These are phyloP conservation scores for Neocatenulostroma microsporum DNA, from an alignment of 2,329 filamentous ascomycete genomes.

Conservation along the genomic window DNA sequence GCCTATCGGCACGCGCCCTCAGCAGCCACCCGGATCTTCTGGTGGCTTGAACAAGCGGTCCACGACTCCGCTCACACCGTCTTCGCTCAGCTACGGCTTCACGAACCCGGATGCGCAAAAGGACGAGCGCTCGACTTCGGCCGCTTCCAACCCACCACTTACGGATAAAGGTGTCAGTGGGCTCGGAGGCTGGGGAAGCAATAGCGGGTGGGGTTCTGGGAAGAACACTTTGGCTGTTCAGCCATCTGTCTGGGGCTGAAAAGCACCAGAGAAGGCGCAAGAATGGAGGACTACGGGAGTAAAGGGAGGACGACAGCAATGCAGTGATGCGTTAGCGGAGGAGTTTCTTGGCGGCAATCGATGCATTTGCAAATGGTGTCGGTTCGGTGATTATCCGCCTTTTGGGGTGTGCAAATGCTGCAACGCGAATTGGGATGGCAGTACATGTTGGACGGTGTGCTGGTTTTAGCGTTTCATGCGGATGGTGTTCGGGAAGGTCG, in stretches of 20 bases:
- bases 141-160: slow-evolving; percentile 50
- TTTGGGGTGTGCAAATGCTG: no score
- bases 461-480: slow-evolving; percentile 8
- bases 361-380: slow-evolving; percentile 8
- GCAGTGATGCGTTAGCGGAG: slow-evolving; percentile 2
- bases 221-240: slow-evolving; percentile 76
- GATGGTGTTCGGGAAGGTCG: slow-evolving; percentile 4
- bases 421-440: no score
- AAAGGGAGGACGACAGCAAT: neutral
- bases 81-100: slow-evolving; percentile 72
- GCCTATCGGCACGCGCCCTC: slow-evolving; percentile 85
- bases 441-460: neutral
- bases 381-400: slow-evolving; percentile 2
- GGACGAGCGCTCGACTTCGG: slow-evolving; percentile 50
- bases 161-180: slow-evolving; percentile 37
- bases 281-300: neutral
- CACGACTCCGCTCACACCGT: slow-evolving; percentile 75
- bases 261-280: no score
- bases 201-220: slow-evolving; percentile 69
- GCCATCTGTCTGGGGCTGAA: slow-evolving; percentile 87
- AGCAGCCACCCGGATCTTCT: slow-evolving; percentile 50
- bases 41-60: slow-evolving; percentile 68
- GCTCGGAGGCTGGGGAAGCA: slow-evolving; percentile 64
- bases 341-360: slow-evolving; percentile 5
- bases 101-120: slow-evolving; percentile 47